phyloP scores from a whole-genome alignment of 164 flowering plant genomes.

The Nelumbo lutea region DNA sequence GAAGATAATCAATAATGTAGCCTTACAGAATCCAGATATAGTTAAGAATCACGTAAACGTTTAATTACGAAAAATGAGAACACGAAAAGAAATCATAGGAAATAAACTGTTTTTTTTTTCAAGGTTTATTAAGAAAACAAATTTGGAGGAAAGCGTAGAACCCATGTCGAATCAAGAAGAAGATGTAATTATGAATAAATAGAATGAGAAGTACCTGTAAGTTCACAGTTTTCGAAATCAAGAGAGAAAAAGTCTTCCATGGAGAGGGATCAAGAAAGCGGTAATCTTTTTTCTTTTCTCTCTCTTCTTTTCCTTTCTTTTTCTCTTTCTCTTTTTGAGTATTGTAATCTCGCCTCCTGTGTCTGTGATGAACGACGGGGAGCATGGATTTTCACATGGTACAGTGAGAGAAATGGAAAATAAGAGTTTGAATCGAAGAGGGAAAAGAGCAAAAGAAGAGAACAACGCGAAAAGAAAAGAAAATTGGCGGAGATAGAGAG shows the following conservation, averaged over 20 bases:
- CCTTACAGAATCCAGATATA: background rate
- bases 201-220: conserved; percentile 6
- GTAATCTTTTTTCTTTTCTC: background rate
- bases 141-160: background rate
- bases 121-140: no score
- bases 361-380: background rate
- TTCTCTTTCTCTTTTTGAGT: no score
- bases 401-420: no score
- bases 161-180: background rate
- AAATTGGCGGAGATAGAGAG: background rate
- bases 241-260: conserved; percentile 15
- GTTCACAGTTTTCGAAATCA: conserved; percentile 8
- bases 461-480: no score
- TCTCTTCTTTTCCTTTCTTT: background rate
- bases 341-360: background rate
- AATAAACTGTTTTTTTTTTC: no score
- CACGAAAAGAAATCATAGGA: no score
- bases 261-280: background rate
- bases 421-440: no score
- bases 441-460: no score
- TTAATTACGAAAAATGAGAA: no score
- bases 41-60: background rate
- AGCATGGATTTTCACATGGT: background rate
- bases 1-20: background rate
- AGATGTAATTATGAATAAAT: conserved; percentile 1